Evolutionary conservation across 441 rosid genomes (phyloP), one percentile per base, ranked within the genome.

Genomic region (Gossypium davidsonii): DNA sequence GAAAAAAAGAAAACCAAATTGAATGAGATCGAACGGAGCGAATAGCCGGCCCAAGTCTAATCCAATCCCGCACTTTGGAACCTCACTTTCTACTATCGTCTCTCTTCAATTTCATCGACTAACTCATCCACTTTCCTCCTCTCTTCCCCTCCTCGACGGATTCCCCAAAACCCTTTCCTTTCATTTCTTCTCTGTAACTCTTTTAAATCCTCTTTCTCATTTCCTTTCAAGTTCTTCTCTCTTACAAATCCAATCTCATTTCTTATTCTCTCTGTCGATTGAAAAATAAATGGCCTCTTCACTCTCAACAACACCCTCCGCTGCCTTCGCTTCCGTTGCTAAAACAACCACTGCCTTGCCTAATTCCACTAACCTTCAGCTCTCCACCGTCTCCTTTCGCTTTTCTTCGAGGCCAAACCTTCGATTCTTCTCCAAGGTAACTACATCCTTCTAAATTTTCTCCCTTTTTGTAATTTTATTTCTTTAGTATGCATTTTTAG

Each of bases 341-440:
- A 80, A 78, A 80, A 20, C 78, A 18, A 59, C 82, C 6, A 70
- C 79, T 4, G 37, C 57, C 14, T 60, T 63, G 37, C 82, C 79
- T 74, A 72, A 25, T 70, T 67, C 73, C 23, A 53, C 42, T 20
- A 78, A 73, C 31, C 67, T 77, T 39, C 74, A 64, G 5, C 77
- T 76, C 59, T 77, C 80, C 58, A 74, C 55, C 61, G 71, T 82
- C 48, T 76, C 83, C 34, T 85, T 81, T 77, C 86, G 82, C 65
- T 83, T 83, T 83, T 77, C 88, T 34, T 64, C 78, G 2, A 73
- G 31, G 34, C 83, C 85, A n/a, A 83, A 79, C 80, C 84, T 83
- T 76, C 84, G 79, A 34, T 80, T 88, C 73, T 76, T 77, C 72
- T 44, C 88, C 75, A 83, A 86, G 93, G 96, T 88, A 70, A 20